A percentile compares a stretch with the other conserved stretches of the same genome.
Evolutionary conservation across 257 asterid species (phyloP).

Genomic region (Ajuga chamaepitys): DNA sequence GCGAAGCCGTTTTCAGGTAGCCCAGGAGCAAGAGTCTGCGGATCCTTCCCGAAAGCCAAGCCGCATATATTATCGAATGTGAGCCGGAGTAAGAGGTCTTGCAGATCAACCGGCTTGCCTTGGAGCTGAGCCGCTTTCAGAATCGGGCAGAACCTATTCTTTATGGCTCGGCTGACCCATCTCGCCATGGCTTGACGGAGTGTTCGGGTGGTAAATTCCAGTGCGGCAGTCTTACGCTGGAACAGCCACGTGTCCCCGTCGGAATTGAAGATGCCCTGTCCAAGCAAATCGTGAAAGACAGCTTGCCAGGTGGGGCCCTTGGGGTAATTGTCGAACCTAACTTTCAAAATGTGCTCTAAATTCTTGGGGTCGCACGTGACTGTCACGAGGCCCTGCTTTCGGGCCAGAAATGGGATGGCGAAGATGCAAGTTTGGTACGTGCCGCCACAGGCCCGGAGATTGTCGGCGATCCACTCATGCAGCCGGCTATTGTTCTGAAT

Average conservation of each 20-base stretch:
- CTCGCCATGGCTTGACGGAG: conserved; percentile 55
- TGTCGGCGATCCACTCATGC: conserved; percentile 53
- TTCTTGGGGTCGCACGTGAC: conserved; percentile 56
- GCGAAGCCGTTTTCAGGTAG: conserved; percentile 45
- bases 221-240: conserved; percentile 57
- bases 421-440: conserved; percentile 47
- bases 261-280: conserved; percentile 43
- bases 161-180: conserved; percentile 51
- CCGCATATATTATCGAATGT: conserved; percentile 53
- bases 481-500: conserved; percentile 31
- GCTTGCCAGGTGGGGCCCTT: conserved; percentile 63
- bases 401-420: conserved; percentile 35
- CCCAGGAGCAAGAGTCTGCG: conserved; percentile 36
- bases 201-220: conserved; percentile 56
- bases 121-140: conserved; percentile 26
- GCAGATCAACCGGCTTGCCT: conserved; percentile 36
- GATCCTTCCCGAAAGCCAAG: conserved; percentile 48
- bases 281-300: conserved; percentile 45
- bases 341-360: conserved; percentile 45
- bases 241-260: conserved; percentile 61
- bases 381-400: conserved; percentile 46
- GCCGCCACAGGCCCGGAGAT: conserved; percentile 39
- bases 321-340: conserved; percentile 48
- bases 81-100: conserved; percentile 38
- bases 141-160: conserved; percentile 33